Evolutionary conservation across 1,284 basidiomycete species (phyloP).

Genomic region (Melampsora larici-populina): DNA sequence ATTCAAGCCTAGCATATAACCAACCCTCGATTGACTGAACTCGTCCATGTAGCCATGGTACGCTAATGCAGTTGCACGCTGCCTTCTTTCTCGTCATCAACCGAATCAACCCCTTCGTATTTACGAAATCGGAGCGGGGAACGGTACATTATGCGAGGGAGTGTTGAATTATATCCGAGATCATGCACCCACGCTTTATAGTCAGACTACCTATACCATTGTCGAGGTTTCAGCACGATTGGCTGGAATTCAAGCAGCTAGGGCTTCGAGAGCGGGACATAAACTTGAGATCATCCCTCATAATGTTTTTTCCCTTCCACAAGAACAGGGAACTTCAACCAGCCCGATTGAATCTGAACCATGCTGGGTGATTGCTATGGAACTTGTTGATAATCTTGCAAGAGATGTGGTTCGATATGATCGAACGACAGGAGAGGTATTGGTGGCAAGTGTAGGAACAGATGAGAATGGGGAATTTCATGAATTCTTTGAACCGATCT

Average conservation of each 20-base stretch:
- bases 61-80: slow-evolving; percentile 81
- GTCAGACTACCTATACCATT: slow-evolving; percentile 82
- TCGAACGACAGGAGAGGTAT: slow-evolving; percentile 67
- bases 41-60: slow-evolving; percentile 74
- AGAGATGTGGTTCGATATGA: slow-evolving; percentile 94
- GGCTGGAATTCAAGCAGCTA: slow-evolving; percentile 55
- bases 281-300: slow-evolving; percentile 44
- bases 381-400: slow-evolving; percentile 82
- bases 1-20: not conserved
- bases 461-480: slow-evolving; percentile 80
- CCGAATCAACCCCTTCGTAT: slow-evolving; percentile 69
- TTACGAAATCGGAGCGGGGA: slow-evolving; percentile 96
- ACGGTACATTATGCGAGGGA: slow-evolving; percentile 86
- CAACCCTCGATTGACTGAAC: slow-evolving; percentile 15
- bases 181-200: slow-evolving; percentile 84
- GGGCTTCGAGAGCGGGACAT: slow-evolving; percentile 18
- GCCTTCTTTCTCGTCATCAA: slow-evolving; percentile 59
- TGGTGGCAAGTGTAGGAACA: slow-evolving; percentile 78
- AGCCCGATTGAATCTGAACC: slow-evolving; percentile 82
- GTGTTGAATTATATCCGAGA: slow-evolving; percentile 75
- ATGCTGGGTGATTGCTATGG: slow-evolving; percentile 35
- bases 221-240: slow-evolving; percentile 86
- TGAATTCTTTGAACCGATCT: slow-evolving; percentile 76
- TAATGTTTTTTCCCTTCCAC: slow-evolving; percentile 57
- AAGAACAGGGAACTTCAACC: slow-evolving; percentile 69